Evolutionary conservation across 495 filamentous ascomycete genomes (phyloP).

Genomic region (Daldinia childiae): DNA sequence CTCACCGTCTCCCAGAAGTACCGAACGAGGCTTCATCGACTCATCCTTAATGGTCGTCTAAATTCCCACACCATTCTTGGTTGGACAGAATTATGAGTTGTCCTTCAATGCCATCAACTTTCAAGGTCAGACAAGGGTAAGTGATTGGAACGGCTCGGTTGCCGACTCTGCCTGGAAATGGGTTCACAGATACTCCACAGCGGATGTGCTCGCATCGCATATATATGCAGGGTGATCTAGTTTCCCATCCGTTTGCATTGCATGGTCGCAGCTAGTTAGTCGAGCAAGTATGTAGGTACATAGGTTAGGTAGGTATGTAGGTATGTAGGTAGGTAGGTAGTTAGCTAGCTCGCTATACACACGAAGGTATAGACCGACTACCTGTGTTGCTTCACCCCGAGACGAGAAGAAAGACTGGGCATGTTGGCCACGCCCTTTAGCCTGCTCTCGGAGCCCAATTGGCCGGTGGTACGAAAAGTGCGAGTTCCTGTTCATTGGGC

Average conservation of each 20-base stretch:
- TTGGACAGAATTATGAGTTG: constrained; percentile 46
- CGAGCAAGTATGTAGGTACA: constrained; percentile 9
- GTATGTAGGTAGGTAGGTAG: constrained; percentile 5
- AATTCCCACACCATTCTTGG: constrained; percentile 25
- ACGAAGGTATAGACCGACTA: constrained; percentile 11
- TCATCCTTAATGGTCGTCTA: constrained; percentile 24
- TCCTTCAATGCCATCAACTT: constrained; percentile 37
- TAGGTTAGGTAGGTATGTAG: too few relatives aligned
- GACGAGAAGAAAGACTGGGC: constrained; percentile 16
- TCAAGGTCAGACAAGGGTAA: constrained; percentile 39
- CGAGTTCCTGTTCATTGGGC: constrained; percentile 40
- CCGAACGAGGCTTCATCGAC: constrained; percentile 34
- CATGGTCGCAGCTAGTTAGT: constrained; percentile 35
- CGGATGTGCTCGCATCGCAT: constrained; percentile 47
- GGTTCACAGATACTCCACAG: constrained; percentile 43
- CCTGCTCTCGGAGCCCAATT: constrained; percentile 37
- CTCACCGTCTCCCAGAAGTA: constrained; percentile 35
- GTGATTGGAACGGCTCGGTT: constrained; percentile 44
- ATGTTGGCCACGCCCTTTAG: constrained; percentile 24
- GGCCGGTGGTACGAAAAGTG: constrained; percentile 35
- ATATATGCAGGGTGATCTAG: constrained; percentile 42
- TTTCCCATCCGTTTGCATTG: constrained; percentile 39
- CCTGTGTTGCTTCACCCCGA: constrained; percentile 15
- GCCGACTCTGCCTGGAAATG: constrained; percentile 44
- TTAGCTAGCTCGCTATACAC: constrained; percentile 10